Percentiles rank a stretch among this genome's conserved stretches.
phyloP scores from a whole-genome alignment of 2,329 filamentous ascomycete genomes.

The Stachybotrys chlorohalonatus region DNA sequence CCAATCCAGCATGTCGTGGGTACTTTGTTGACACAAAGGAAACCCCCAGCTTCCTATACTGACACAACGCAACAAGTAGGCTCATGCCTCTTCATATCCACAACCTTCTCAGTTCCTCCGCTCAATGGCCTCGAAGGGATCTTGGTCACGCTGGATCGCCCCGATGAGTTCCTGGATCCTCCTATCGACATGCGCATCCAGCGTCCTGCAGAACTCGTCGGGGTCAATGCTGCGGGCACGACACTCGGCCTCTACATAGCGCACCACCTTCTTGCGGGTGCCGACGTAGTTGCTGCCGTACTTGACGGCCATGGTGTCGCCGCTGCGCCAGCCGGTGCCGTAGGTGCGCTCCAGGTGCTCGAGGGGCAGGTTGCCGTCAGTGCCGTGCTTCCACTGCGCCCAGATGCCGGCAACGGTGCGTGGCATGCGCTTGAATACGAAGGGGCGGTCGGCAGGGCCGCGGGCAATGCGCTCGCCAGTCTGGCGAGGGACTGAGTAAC shows the following conservation, averaged over 20 bases:
- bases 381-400: conserved; percentile 13
- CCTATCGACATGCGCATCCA: conserved; percentile 13
- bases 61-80: no score
- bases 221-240: not conserved
- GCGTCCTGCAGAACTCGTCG: conserved; percentile 4
- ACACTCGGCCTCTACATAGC: conserved; percentile 10
- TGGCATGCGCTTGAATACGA: conserved; percentile 13
- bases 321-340: conserved; percentile 12
- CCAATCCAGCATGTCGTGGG: no score
- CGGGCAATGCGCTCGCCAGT: conserved; percentile 7
- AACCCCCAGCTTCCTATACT: no score
- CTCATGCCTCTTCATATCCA: no score
- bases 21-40: no score
- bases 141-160: conserved; percentile 8
- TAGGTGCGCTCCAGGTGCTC: conserved; percentile 10
- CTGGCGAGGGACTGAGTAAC: conserved; percentile 11
- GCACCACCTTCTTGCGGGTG: conserved; percentile 11
- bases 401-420: conserved; percentile 12
- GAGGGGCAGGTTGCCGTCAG: conserved; percentile 10
- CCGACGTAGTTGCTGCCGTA: conserved; percentile 17
- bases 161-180: conserved; percentile 12
- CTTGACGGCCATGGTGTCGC: conserved; percentile 8
- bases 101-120: not conserved
- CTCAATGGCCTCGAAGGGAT: conserved; percentile 12
- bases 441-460: conserved; percentile 7